These are phyloP conservation scores for Coniochaeta pulveracea DNA, from an alignment of 2,329 filamentous ascomycete genomes.

Conservation along the genomic window DNA sequence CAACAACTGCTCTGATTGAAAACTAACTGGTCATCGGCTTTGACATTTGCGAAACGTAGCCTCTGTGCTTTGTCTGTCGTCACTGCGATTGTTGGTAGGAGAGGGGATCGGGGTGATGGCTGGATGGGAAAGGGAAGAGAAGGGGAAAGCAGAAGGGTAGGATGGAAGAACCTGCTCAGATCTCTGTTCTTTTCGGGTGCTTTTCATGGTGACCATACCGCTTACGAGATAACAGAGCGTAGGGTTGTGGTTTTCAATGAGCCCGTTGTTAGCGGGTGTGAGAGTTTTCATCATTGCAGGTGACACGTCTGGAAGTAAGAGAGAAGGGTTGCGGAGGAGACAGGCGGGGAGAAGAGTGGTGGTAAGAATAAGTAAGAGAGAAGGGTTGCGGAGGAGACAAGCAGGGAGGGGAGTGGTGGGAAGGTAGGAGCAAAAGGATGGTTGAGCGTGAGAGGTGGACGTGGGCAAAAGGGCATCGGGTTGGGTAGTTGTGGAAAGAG, in stretches of 20 bases:
- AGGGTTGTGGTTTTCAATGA: slow-evolving; percentile 2
- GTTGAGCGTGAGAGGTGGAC: neutral
- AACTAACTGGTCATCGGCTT: slow-evolving; percentile 4
- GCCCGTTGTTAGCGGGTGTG: slow-evolving; percentile 5
- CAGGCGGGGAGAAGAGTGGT: neutral
- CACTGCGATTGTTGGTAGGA: too few species aligned
- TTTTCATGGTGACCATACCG: slow-evolving; percentile 6
- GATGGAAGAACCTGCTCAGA: slow-evolving; percentile 17
- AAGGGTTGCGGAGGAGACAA: neutral
- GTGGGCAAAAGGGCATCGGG: neutral
- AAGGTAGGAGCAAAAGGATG: neutral
- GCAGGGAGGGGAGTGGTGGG: neutral
- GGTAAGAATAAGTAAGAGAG: neutral
- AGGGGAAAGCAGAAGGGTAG: neutral
- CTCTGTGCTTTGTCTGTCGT: slow-evolving; percentile 2
- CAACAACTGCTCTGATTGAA: slow-evolving; percentile 4
- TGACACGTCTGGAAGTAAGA: neutral
- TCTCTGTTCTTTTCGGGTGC: slow-evolving; percentile 20
- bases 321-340: neutral
- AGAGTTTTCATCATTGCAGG: slow-evolving; percentile 14
- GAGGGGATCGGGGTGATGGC: too few species aligned
- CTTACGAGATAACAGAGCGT: neutral
- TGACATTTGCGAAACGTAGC: neutral
- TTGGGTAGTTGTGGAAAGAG: neutral
- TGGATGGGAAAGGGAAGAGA: neutral